A percentile compares a stretch with the other conserved stretches of the same genome.
These are phyloP conservation scores for Ophiostoma pallidulum DNA, from an alignment of 2,329 filamentous ascomycete genomes.

Conservation along the genomic window DNA sequence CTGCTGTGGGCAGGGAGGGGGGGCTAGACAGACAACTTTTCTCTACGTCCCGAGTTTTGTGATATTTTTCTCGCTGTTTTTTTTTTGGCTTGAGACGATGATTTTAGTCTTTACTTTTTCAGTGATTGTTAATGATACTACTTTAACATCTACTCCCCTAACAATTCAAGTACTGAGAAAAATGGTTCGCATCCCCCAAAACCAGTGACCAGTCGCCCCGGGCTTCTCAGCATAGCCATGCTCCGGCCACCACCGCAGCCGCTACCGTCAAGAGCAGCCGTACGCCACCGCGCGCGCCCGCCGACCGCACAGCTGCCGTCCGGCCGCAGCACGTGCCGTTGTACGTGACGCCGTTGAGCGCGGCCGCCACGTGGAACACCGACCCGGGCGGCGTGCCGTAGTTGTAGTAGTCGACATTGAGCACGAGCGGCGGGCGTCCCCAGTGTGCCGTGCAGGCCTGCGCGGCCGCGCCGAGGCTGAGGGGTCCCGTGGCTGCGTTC, in stretches of 20 bases:
- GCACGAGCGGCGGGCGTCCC: slow-evolving; percentile 62
- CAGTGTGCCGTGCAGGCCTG: slow-evolving; percentile 53
- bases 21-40: too few species aligned
- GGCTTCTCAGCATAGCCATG: background rate
- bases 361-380: slow-evolving; percentile 65
- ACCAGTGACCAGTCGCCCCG: too few species aligned
- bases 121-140: too few species aligned
- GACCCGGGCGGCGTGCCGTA: slow-evolving; percentile 55
- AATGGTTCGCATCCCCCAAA: too few species aligned
- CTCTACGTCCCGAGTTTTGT: background rate
- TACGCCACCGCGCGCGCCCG: background rate
- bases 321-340: slow-evolving; percentile 48
- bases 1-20: too few species aligned
- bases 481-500: slow-evolving; percentile 55
- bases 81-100: too few species aligned
- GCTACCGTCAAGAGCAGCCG: background rate
- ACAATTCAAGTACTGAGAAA: too few species aligned
- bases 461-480: slow-evolving; percentile 56
- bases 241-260: background rate
- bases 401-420: slow-evolving; percentile 84
- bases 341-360: slow-evolving; percentile 65
- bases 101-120: too few species aligned
- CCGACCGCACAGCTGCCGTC: slow-evolving; percentile 1
- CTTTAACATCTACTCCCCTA: too few species aligned
- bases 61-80: background rate